Percentiles rank a stretch among this genome's conserved stretches.
These are phyloP conservation scores for Calvatia gigantea DNA, from an alignment of 768 basidiomycete species.

Conservation along the genomic window DNA sequence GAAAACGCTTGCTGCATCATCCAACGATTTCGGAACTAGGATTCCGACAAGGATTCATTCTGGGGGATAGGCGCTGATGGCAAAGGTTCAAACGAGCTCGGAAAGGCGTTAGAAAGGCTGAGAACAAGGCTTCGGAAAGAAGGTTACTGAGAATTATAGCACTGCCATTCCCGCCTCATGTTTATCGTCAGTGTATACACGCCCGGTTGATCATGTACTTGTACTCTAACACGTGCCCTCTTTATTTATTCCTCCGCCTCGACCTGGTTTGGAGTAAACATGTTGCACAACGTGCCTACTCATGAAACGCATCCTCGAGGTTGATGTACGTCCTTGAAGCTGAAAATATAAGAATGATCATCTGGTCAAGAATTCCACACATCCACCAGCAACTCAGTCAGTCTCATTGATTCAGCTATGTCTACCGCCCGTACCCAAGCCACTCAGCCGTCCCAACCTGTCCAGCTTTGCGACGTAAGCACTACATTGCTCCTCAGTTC, in stretches of 20 bases:
- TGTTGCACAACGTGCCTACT: slow-evolving; percentile 11
- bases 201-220: neutral
- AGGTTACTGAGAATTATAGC: slow-evolving; percentile 1
- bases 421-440: slow-evolving; percentile 28
- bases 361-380: neutral
- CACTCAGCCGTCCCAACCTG: slow-evolving; percentile 19
- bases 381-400: slow-evolving; percentile 7
- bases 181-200: slow-evolving; percentile 1
- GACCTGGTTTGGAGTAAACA: neutral
- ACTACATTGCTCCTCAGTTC: neutral
- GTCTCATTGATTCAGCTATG: slow-evolving; percentile 14
- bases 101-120: slow-evolving; percentile 64
- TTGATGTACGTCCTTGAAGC: slow-evolving; percentile 5
- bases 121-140: slow-evolving; percentile 45
- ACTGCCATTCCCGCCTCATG: slow-evolving; percentile 24
- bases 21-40: slow-evolving; percentile 30
- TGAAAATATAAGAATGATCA: slow-evolving; percentile 16
- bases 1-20: neutral
- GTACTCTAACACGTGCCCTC: slow-evolving; percentile 10
- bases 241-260: slow-evolving; percentile 10
- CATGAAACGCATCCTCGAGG: slow-evolving; percentile 22
- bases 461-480: slow-evolving; percentile 40
- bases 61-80: slow-evolving; percentile 74
- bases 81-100: slow-evolving; percentile 69
- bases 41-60: slow-evolving; percentile 74